phyloP scores from a whole-genome alignment of 2,329 filamentous ascomycete genomes.

The Penicillium italicum region DNA sequence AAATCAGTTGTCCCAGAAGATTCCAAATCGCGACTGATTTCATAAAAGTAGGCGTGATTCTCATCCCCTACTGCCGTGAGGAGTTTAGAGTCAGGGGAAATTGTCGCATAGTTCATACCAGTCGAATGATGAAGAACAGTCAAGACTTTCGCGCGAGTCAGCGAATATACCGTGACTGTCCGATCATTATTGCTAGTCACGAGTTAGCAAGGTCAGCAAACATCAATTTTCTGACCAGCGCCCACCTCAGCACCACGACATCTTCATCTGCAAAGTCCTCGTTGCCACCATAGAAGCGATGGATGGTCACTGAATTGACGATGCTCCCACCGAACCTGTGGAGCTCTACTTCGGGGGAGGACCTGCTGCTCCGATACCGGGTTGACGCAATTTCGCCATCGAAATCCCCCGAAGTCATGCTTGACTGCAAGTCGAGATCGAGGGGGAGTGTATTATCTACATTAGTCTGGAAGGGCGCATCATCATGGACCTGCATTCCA shows the following conservation, averaged over 20 bases:
- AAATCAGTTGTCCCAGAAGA: slow-evolving; percentile 27
- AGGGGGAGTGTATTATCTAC: slow-evolving; percentile 58
- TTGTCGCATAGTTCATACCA: slow-evolving; percentile 88
- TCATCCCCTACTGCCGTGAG: slow-evolving; percentile 85
- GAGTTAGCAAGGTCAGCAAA: slow-evolving; percentile 43
- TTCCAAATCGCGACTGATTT: slow-evolving; percentile 33
- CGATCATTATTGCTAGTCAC: slow-evolving; percentile 83
- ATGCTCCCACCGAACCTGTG: slow-evolving; percentile 61
- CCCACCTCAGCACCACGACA: slow-evolving; percentile 50
- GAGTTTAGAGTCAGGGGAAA: slow-evolving; percentile 80
- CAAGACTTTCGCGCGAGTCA: slow-evolving; percentile 65
- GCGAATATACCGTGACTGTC: slow-evolving; percentile 77
- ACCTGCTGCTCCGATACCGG: slow-evolving; percentile 19
- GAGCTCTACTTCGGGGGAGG: slow-evolving; percentile 48
- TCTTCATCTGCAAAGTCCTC: slow-evolving; percentile 51
- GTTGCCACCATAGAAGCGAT: slow-evolving; percentile 49
- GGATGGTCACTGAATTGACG: slow-evolving; percentile 64
- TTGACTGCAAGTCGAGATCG: slow-evolving; percentile 38
- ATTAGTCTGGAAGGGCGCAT: slow-evolving; percentile 41
- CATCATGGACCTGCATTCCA: slow-evolving; percentile 38
- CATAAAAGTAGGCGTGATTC: slow-evolving; percentile 81
- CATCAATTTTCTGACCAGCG: background rate
- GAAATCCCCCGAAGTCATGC: slow-evolving; percentile 23
- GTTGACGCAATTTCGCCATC: slow-evolving; percentile 19
- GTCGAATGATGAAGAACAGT: slow-evolving; percentile 72